A percentile compares a stretch with the other conserved stretches of the same genome.
These are phyloP conservation scores for Penicillium bialowiezense DNA, from an alignment of 495 filamentous ascomycete species.

Conservation along the genomic window DNA sequence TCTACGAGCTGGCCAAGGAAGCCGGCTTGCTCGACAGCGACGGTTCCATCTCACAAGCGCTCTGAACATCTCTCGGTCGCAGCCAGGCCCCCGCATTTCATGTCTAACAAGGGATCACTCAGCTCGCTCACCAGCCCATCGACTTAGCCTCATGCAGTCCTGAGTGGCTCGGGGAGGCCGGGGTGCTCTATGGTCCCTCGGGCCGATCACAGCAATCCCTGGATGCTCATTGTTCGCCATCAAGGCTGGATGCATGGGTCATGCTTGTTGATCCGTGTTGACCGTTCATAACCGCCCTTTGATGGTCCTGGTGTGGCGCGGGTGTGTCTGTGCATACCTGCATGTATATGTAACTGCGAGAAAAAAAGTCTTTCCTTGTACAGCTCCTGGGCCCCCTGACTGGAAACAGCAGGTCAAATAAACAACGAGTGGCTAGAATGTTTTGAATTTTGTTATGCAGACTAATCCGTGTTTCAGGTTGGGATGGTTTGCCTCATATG, in stretches of 20 bases:
- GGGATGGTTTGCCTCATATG: constrained; percentile 5
- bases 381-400: constrained; percentile 15
- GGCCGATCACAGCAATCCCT: constrained; percentile 13
- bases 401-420: constrained; percentile 1
- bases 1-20: constrained; percentile 57
- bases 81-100: constrained; percentile 12
- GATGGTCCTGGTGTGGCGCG: constrained; percentile 15
- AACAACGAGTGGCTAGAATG: constrained; percentile 3
- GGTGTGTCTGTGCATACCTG: constrained; percentile 16
- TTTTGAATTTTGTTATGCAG: constrained; percentile 1
- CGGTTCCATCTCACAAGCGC: constrained; percentile 25
- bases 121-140: constrained; percentile 7
- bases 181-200: constrained; percentile 7
- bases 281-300: constrained; percentile 5
- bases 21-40: constrained; percentile 52
- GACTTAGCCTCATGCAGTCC: constrained; percentile 6
- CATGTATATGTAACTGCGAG: constrained; percentile 14
- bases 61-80: constrained; percentile 12
- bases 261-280: constrained; percentile 5
- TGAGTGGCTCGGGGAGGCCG: constrained; percentile 28
- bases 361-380: constrained; percentile 11
- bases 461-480: constrained; percentile 6
- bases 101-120: constrained; percentile 2
- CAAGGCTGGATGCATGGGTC: constrained; percentile 16
- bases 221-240: constrained; percentile 15